Evolutionary conservation across 306 rosid species (phyloP).

Genomic region (Arachis hypogaea): DNA sequence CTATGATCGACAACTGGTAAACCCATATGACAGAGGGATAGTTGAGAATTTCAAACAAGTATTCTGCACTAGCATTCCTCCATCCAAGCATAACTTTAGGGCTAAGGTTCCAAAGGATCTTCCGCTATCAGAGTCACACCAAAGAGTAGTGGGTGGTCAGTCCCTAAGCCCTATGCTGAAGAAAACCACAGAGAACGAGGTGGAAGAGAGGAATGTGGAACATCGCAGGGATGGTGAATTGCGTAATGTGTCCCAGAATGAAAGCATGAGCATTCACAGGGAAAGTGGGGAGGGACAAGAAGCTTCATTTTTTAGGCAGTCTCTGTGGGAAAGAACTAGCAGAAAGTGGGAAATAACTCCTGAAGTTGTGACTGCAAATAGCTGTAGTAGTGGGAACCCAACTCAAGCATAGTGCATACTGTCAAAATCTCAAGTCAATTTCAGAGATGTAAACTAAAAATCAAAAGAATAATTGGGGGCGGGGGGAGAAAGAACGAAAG

Average conservation of each 20-base stretch:
- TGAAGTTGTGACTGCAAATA: constrained; percentile 34
- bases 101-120: constrained; percentile 53
- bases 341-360: constrained; percentile 45
- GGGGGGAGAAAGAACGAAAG: too few relatives aligned
- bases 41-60: constrained; percentile 55
- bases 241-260: constrained; percentile 43
- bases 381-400: constrained; percentile 21
- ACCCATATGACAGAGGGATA: constrained; percentile 64
- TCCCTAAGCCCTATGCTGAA: constrained; percentile 52
- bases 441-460: constrained; percentile 21
- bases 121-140: constrained; percentile 33
- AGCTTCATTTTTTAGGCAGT: constrained; percentile 37
- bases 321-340: constrained; percentile 50
- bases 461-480: not conserved
- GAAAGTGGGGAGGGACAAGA: constrained; percentile 46
- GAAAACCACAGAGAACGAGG: constrained; percentile 36
- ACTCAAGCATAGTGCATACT: constrained; percentile 23
- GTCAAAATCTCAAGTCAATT: constrained; percentile 1
- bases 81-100: constrained; percentile 69
- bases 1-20: constrained; percentile 49
- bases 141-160: constrained; percentile 35
- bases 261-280: constrained; percentile 45
- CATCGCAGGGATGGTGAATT: constrained; percentile 45
- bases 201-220: constrained; percentile 29
- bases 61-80: constrained; percentile 63